Percentiles rank a stretch among this genome's conserved stretches.
Evolutionary conservation across 2,329 filamentous ascomycete species (phyloP).

Genomic region (Paecilomyces fulvus): DNA sequence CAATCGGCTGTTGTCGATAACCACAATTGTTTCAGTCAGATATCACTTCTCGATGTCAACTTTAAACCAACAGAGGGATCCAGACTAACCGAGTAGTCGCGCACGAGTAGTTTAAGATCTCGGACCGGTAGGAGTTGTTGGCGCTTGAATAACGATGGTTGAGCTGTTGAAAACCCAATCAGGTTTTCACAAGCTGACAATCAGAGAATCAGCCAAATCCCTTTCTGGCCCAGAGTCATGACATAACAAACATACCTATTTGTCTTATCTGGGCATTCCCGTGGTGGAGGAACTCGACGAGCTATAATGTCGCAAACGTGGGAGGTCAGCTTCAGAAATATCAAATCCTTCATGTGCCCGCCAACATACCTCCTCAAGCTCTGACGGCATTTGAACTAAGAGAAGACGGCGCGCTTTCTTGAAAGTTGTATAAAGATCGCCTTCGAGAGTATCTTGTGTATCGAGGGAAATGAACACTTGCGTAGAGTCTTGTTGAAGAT

Average conservation of each 20-base stretch:
- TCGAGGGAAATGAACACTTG: background rate
- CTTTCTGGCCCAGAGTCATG: background rate
- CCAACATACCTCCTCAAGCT: conserved; percentile 62
- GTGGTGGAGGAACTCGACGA: conserved; percentile 88
- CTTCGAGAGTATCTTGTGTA: background rate
- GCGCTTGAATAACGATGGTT: conserved; percentile 76
- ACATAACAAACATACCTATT: conserved; percentile 47
- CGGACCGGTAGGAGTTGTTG: conserved; percentile 70
- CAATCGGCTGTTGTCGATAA: conserved; percentile 56
- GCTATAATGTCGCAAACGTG: conserved; percentile 40
- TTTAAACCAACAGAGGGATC: background rate
- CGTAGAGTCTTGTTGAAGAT: background rate
- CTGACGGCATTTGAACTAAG: conserved; percentile 55
- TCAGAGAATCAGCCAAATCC: conserved; percentile 12
- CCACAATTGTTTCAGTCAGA: conserved; percentile 1
- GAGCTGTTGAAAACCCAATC: conserved; percentile 69
- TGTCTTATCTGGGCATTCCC: conserved; percentile 85
- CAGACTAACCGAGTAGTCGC: conserved; percentile 65
- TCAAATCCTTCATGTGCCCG: background rate
- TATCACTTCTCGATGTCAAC: background rate
- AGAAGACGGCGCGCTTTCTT: background rate
- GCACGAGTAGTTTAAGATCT: conserved; percentile 77
- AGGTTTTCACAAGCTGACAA: conserved; percentile 68
- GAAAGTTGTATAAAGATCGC: background rate
- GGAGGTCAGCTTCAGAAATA: background rate